Evolutionary conservation across 331 rosid species (phyloP).

Genomic region (Acacia concinna): DNA sequence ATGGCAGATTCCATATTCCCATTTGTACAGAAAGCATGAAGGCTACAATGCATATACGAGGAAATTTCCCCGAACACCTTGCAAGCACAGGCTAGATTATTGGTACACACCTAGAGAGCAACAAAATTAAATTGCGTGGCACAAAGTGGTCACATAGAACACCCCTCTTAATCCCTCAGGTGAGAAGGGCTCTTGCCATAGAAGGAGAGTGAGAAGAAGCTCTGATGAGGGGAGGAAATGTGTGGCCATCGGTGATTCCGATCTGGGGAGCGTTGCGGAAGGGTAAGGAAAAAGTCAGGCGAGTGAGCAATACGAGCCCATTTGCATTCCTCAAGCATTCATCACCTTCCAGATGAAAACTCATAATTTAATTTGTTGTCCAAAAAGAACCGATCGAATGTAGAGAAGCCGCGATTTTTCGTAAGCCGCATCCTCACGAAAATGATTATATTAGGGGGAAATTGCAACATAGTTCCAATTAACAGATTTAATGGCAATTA

Average conservation of each 20-base stretch:
- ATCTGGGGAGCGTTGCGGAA: conserved; percentile 55
- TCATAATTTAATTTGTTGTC: background rate
- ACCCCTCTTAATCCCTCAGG: conserved; percentile 58
- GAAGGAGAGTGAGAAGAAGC: conserved; percentile 30
- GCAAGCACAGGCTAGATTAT: conserved; percentile 41
- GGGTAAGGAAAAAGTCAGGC: conserved; percentile 50
- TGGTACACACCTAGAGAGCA: conserved; percentile 30
- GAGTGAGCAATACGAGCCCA: conserved; percentile 33
- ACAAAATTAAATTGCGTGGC: conserved; percentile 60
- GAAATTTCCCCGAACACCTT: too few species aligned
- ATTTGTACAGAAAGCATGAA: conserved; percentile 58
- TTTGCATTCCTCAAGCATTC: background rate
- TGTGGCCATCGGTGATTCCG: conserved; percentile 52
- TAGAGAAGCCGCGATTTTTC: too few species aligned
- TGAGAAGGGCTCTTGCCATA: conserved; percentile 46
- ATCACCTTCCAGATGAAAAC: background rate
- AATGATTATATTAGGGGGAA: too few species aligned
- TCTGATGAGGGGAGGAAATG: too few species aligned
- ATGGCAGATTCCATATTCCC: conserved; percentile 62
- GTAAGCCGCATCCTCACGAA: too few species aligned
- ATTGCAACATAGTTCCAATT: too few species aligned
- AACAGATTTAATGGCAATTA: too few species aligned
- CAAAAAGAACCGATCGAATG: background rate
- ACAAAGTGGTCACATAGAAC: conserved; percentile 53
- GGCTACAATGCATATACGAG: conserved; percentile 51